Conservation (phyloP, 768 basidiomycete species). For the Dacryopinax primogenitus region DNA sequence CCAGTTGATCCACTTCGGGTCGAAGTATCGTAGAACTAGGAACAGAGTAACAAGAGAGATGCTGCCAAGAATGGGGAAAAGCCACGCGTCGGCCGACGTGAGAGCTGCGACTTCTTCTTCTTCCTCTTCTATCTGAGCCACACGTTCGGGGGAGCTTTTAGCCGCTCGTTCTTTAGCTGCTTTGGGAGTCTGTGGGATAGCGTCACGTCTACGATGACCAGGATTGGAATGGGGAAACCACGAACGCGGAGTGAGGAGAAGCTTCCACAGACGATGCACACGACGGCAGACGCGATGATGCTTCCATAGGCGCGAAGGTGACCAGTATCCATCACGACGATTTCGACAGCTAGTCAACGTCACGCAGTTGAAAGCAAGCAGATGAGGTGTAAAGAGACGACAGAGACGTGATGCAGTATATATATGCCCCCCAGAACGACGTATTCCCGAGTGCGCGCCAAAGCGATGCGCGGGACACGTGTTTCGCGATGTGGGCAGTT, state of each 20-base stretch:
- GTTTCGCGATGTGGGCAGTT: background rate
- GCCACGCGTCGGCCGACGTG: conserved; percentile 20
- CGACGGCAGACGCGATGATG: background rate
- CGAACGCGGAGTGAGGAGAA: background rate
- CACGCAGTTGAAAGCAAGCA: background rate
- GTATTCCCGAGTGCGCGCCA: background rate
- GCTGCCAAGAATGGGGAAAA: conserved; percentile 21
- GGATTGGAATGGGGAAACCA: background rate
- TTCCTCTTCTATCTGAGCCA: background rate
- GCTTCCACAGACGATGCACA: background rate
- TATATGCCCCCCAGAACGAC: background rate
- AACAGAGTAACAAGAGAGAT: conserved; percentile 19
- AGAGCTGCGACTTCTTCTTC: background rate
- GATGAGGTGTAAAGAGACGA: background rate
- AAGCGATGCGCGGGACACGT: background rate
- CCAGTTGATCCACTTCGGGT: conserved; percentile 65
- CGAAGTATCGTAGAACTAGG: conserved; percentile 22
- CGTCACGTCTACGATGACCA: background rate
- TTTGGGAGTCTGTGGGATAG: background rate
- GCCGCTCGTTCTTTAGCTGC: conserved; percentile 1
- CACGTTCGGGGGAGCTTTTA: background rate
- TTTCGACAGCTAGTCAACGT: background rate
- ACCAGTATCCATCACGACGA: background rate
- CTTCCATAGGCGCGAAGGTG: background rate
- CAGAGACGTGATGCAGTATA: background rate